Base-by-base conservation (phyloP, 106 monocot genomes). In the Dioscorea dumetorum region DNA sequence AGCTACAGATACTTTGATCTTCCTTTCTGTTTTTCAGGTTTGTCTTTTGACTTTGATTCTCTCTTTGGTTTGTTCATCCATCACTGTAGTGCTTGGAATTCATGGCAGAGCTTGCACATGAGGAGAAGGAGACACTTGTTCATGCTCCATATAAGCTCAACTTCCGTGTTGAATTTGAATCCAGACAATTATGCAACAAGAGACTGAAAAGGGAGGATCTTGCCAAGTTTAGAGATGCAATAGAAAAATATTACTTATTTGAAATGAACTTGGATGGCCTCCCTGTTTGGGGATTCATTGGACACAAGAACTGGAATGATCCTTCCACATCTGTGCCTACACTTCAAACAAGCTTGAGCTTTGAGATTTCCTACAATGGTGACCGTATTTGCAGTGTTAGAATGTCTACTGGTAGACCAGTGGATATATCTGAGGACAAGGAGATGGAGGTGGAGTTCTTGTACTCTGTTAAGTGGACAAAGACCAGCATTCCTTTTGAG, bases 1-100 rank as follows among this genome's bases (percentile, higher is more conserved):
- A 89, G 85, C 6, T 89, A 89, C 67, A 81, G 85, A 32, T 89
- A 80, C 76, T 89, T 82, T 51, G 85, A 89, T 67, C 85, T 89
- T 57, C 82, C 84, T 17, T 89, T 89, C 74, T 89, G 88, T 66
- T 71, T 57, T 67, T 77, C 84, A 85, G 85, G 88, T 89, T 74
- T 69, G 66, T 0, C 34, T 65, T 50, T 49, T 11, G 20, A 24
- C 51, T 58, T 35, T 54, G 19, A 8, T 18, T 54, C 18, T 54
- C 15, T 15, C 54, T 16, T 18, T 54, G 54, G n/a, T 18, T 54
- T 54, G 19, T 5, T 16, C 5, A 54, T 54, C 0, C 12, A 2
- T 41, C 14, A 33, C 62, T n/a, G 16, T 33, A 7, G 28, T 41
- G 41, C 6, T 8, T 41, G 41, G 5, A 64, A 15, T 52, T 48